Conservation (phyloP, 371 early-diverging fungal species). For the Rhizopus arrhizus region DNA sequence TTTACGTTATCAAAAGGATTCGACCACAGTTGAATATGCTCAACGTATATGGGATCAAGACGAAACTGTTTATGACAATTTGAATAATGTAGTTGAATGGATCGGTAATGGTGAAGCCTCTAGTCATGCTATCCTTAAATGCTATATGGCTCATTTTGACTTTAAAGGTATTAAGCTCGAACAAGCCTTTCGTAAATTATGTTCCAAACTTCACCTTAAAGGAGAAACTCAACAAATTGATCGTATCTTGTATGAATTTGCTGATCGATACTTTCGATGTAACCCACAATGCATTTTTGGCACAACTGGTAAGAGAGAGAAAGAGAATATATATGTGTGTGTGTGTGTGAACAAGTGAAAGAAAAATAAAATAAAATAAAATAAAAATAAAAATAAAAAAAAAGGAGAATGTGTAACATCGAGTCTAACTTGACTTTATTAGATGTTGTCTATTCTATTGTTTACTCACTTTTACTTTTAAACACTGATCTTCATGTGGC, state of each 20-base stretch:
- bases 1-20: background rate
- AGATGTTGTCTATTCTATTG: constrained; percentile 79
- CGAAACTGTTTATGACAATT: constrained; percentile 33
- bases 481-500: constrained; percentile 91
- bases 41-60: constrained; percentile 49
- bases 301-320: constrained; percentile 20
- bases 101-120: constrained; percentile 50
- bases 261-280: constrained; percentile 74
- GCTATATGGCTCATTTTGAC: constrained; percentile 76
- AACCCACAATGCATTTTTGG: constrained; percentile 60
- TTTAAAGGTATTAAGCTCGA: constrained; percentile 70
- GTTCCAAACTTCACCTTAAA: constrained; percentile 69
- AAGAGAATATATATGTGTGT: no score
- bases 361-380: no score
- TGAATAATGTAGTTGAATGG: constrained; percentile 46
- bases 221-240: constrained; percentile 89
- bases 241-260: constrained; percentile 73
- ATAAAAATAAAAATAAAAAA: no score
- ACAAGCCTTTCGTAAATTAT: constrained; percentile 71
- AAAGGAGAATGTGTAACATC: constrained; percentile 37
- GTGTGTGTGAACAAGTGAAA: no score
- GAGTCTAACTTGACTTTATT: constrained; percentile 33
- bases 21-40: constrained; percentile 29
- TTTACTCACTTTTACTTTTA: constrained; percentile 81
- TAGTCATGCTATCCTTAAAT: constrained; percentile 55